Conservation (phyloP, 176 grass and related monocot genomes). For the Raddia distichophylla region DNA sequence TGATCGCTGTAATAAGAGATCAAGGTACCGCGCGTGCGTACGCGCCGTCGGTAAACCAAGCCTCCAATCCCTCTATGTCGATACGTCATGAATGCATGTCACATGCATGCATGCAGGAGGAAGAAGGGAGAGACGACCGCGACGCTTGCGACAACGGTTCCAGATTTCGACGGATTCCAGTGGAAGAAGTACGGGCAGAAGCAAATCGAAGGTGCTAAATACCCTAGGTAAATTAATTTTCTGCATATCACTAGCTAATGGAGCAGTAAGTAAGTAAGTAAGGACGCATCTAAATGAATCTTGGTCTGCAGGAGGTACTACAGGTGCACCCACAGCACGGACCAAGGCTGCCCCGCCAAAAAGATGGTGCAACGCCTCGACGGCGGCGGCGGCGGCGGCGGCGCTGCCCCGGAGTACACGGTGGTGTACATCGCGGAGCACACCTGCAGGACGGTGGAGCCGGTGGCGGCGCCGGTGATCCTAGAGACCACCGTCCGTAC, state of each 20-base stretch:
- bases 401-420: background rate
- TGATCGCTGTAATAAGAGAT: background rate
- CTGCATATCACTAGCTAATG: no score
- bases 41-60: no score
- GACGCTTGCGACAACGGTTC: slow-evolving; percentile 26
- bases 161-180: slow-evolving; percentile 53
- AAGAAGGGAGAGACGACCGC: background rate
- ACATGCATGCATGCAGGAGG: background rate
- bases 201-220: slow-evolving; percentile 43
- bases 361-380: slow-evolving; percentile 52
- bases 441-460: slow-evolving; percentile 34
- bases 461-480: slow-evolving; percentile 34
- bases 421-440: slow-evolving; percentile 42
- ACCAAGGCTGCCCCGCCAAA: slow-evolving; percentile 56
- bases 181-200: slow-evolving; percentile 63
- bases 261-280: no score
- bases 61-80: background rate
- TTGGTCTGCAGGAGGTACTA: slow-evolving; percentile 56
- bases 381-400: background rate
- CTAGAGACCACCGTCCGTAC: slow-evolving; percentile 44
- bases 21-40: background rate
- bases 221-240: slow-evolving; percentile 28
- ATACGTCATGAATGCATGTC: background rate
- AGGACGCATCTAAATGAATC: no score
- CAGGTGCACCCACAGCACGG: slow-evolving; percentile 50